These are phyloP conservation scores for Emergomyces orientalis DNA, from an alignment of 2,329 filamentous ascomycete genomes.

Conservation along the genomic window DNA sequence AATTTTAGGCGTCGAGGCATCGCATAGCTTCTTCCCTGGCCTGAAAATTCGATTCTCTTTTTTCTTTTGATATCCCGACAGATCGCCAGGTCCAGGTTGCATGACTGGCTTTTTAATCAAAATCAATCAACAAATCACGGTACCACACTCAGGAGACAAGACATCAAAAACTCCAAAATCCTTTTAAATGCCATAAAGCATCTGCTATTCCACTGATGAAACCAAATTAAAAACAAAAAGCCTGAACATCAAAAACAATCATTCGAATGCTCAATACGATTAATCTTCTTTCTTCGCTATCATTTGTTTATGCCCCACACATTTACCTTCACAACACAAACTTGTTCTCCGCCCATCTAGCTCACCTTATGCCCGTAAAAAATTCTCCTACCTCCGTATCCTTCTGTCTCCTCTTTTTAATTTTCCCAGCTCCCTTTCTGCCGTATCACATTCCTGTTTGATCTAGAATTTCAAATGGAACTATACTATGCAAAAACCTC, in stretches of 20 bases:
- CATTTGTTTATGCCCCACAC: not conserved
- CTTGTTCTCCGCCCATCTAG: no score
- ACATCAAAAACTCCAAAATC: no score
- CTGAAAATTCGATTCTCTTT: not conserved
- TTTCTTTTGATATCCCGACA: not conserved
- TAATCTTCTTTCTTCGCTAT: not conserved
- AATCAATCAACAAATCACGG: no score
- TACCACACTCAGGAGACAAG: no score
- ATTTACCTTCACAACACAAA: no score
- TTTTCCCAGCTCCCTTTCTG: not conserved
- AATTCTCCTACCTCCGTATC: no score
- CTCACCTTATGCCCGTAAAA: no score
- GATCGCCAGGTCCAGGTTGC: not conserved
- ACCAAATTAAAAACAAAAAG: no score
- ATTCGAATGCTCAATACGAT: not conserved
- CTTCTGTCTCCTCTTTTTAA: not conserved
- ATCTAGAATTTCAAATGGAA: not conserved
- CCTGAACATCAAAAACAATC: not conserved
- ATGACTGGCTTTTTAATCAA: not conserved
- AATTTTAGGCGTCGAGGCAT: no score
- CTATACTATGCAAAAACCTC: not conserved
- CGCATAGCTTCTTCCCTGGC: no score
- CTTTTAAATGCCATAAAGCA: not conserved
- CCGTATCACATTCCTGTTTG: not conserved
- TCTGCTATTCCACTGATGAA: not conserved